phyloP scores from a whole-genome alignment of 768 basidiomycete species.

The Tylopilus plumbeoviolaceoides region DNA sequence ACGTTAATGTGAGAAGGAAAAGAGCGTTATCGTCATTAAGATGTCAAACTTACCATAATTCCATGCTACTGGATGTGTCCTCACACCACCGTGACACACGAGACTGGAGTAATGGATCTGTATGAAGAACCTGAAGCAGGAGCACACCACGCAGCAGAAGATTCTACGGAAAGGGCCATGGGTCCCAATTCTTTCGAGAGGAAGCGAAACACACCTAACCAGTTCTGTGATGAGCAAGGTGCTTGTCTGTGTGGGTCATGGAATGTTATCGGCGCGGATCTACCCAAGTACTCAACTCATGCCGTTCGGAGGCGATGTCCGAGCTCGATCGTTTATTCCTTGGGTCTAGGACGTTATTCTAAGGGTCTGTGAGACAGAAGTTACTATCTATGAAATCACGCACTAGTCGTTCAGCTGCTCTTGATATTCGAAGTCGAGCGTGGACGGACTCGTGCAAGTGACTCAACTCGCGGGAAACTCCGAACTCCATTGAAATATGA shows the following conservation, averaged over 20 bases:
- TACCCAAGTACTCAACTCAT: constrained; percentile 24
- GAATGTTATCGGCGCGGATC: constrained; percentile 21
- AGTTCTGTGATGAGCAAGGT: constrained; percentile 32
- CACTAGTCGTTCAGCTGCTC: background rate
- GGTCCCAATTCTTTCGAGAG: constrained; percentile 17
- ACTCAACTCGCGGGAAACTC: constrained; percentile 33
- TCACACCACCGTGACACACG: constrained; percentile 25
- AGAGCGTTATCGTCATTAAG: background rate
- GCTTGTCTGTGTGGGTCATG: constrained; percentile 29
- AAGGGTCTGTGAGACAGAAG: constrained; percentile 30
- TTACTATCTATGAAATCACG: constrained; percentile 14
- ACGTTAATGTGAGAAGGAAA: constrained; percentile 9
- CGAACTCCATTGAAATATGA: constrained; percentile 45
- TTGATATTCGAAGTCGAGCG: background rate
- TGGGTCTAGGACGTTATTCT: constrained; percentile 5
- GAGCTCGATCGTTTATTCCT: constrained; percentile 9
- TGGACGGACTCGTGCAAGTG: constrained; percentile 27
- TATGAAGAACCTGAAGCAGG: constrained; percentile 15
- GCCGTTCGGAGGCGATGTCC: constrained; percentile 21
- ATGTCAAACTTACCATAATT: constrained; percentile 30
- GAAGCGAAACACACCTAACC: constrained; percentile 31
- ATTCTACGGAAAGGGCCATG: constrained; percentile 24
- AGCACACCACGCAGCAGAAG: constrained; percentile 33
- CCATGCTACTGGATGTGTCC: constrained; percentile 22
- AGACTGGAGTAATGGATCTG: constrained; percentile 28